These are phyloP conservation scores for Verticillium tricorpus DNA, from an alignment of 2,329 filamentous ascomycete genomes.

Conservation along the genomic window DNA sequence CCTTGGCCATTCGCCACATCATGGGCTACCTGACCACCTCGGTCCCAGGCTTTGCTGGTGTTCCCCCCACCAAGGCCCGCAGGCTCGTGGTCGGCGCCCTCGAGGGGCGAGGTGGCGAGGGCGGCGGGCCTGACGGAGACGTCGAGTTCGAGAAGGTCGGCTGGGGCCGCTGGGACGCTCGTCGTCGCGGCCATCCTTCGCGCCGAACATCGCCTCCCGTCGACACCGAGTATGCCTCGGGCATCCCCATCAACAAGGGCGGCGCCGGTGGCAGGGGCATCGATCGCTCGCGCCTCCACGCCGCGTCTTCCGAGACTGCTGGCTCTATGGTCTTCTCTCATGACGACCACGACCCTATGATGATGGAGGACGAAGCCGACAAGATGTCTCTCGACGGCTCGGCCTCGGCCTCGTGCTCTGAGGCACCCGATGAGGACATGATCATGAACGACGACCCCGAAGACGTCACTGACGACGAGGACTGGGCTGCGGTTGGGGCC, in stretches of 20 bases:
- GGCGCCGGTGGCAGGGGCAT: constrained; percentile 30
- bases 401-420: constrained; percentile 69
- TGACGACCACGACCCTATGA: constrained; percentile 60
- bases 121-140: constrained; percentile 60
- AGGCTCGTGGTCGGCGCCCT: constrained; percentile 88
- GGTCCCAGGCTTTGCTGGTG: constrained; percentile 86
- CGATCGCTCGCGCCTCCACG: constrained; percentile 44
- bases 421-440: constrained; percentile 62
- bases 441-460: constrained; percentile 71
- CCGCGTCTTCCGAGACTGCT: constrained; percentile 56
- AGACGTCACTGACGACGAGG: constrained; percentile 90
- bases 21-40: constrained; percentile 92
- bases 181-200: constrained; percentile 60
- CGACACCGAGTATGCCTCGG: constrained; percentile 38
- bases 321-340: constrained; percentile 74
- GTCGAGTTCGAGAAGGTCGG: constrained; percentile 92
- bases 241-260: constrained; percentile 53
- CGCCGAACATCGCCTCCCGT: constrained; percentile 38
- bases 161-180: constrained; percentile 94
- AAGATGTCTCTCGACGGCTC: constrained; percentile 84
- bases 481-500: constrained; percentile 88
- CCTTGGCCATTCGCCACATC: constrained; percentile 89
- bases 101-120: constrained; percentile 66
- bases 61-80: constrained; percentile 84
- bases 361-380: constrained; percentile 83